Evolutionary conservation across 2,329 filamentous ascomycete species (phyloP), one percentile per base, ranked within the genome.

Genomic region (Fusarium praegraminearum): DNA sequence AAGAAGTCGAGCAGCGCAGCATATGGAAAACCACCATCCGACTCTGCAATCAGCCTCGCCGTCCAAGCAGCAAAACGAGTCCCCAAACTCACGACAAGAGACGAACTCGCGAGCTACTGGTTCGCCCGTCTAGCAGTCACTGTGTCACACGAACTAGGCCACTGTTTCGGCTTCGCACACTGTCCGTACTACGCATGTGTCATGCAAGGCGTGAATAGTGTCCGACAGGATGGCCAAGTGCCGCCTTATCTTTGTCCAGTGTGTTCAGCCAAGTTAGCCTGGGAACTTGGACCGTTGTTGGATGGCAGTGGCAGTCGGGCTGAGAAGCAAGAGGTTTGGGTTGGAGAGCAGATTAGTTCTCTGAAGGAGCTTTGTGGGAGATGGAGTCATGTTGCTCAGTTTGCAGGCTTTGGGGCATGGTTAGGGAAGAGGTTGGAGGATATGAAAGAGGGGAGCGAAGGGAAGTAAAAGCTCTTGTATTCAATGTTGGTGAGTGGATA

Each of bases 81-180:
- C 9, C 64, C 69, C 7, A 53, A 76, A 15, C 68, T 75, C 6
- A 61, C 57, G 30, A 73, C 77, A 5, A 33, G 60, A 9, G 59
- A 76, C 1, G 76, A 78, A 2, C 61, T 80, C 1, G 71, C 76
- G 0, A 82, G 78, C 0, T 73, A 90, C 3, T 92, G 89, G 88
- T 83, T 91, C 16, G 83, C 83, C 12, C 82, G 85, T 13, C 76
- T 87, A 4, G 87, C 82, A 54, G 85, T 84, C 51, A 91, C 90
- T 0, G 85, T 85, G 2, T 83, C 83, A 3, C 90, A 92, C 73
- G 90, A 93, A 72, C 77, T 92, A 0, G 87, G 89, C 0, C 90
- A 92, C 75, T 92, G 89, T 72, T 84, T 93, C 38, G 88, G 86
- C 0, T 81, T 93, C 16, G 89, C 78, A 10, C 90, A 93, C 74